Percentiles rank a stretch among this genome's conserved stretches.
These are phyloP conservation scores for Medicago arabica DNA, from an alignment of 306 rosid genomes.

Conservation along the genomic window DNA sequence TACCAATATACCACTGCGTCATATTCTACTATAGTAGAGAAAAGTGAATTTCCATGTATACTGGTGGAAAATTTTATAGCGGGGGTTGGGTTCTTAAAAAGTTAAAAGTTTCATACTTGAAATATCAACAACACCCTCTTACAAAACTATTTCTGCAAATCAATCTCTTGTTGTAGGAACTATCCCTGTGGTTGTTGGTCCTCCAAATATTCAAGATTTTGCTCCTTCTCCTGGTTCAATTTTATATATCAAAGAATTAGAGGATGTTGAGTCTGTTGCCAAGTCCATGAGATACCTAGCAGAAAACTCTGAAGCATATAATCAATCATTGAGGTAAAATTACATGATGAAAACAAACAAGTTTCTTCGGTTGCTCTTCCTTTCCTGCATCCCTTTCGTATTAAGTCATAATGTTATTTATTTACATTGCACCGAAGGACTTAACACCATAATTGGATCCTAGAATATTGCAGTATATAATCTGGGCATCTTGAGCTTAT, in stretches of 20 bases:
- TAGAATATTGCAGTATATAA: neutral
- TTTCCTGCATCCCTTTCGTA: neutral
- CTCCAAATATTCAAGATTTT: conserved; percentile 91
- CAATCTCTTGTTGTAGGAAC: conserved; percentile 61
- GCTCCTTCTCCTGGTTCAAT: conserved; percentile 79
- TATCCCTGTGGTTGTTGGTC: conserved; percentile 89
- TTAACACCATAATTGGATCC: neutral
- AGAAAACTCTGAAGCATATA: conserved; percentile 79
- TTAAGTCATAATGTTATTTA: neutral
- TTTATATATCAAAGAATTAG: conserved; percentile 73
- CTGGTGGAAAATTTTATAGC: neutral
- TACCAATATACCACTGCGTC: too few species aligned
- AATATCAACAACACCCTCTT: conserved; percentile 16
- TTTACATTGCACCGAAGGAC: conserved; percentile 17
- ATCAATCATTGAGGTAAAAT: conserved; percentile 78
- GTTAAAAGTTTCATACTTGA: conserved; percentile 8
- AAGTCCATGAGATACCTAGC: conserved; percentile 76
- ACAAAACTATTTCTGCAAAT: conserved; percentile 35
- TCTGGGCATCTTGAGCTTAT: conserved; percentile 18
- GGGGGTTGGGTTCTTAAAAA: neutral
- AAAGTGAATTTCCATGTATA: neutral
- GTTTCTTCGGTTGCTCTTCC: neutral
- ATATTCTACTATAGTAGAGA: too few species aligned
- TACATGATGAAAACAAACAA: conserved; percentile 18
- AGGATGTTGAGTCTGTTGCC: conserved; percentile 74